phyloP scores from a whole-genome alignment of 768 basidiomycete genomes.

The Tubosaeta sp. region DNA sequence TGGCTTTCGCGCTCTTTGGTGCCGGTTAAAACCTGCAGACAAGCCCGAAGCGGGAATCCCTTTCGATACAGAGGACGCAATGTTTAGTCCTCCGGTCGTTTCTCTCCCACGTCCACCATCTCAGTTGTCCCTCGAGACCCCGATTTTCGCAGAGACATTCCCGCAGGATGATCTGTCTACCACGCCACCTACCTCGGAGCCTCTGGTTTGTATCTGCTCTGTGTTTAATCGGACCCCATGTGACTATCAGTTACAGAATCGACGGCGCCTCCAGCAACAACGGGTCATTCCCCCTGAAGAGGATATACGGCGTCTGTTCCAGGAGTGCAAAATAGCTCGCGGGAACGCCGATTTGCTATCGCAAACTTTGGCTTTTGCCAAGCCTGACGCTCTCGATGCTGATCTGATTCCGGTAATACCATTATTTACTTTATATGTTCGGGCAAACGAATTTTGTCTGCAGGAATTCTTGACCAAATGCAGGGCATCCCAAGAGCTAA shows the following conservation, averaged over 20 bases:
- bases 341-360: slow-evolving; percentile 76
- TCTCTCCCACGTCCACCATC: slow-evolving; percentile 28
- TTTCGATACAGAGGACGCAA: slow-evolving; percentile 71
- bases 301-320: slow-evolving; percentile 75
- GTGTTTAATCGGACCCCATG: neutral
- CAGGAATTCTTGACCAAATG: slow-evolving; percentile 86
- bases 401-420: slow-evolving; percentile 60
- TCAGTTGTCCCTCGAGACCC: slow-evolving; percentile 31
- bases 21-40: slow-evolving; percentile 69
- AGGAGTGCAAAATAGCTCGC: slow-evolving; percentile 80
- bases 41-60: slow-evolving; percentile 85
- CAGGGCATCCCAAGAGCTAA: slow-evolving; percentile 75
- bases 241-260: slow-evolving; percentile 7
- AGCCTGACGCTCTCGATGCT: slow-evolving; percentile 63
- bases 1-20: slow-evolving; percentile 73
- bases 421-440: neutral
- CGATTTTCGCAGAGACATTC: slow-evolving; percentile 36
- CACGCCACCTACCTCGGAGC: slow-evolving; percentile 26
- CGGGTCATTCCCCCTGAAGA: slow-evolving; percentile 71
- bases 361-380: slow-evolving; percentile 65
- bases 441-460: neutral
- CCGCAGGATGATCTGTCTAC: slow-evolving; percentile 23
- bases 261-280: slow-evolving; percentile 22
- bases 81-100: slow-evolving; percentile 66
- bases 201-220: slow-evolving; percentile 13